Conservation (phyloP, 2,329 filamentous ascomycete species). For the Fusarium verticillioides region DNA sequence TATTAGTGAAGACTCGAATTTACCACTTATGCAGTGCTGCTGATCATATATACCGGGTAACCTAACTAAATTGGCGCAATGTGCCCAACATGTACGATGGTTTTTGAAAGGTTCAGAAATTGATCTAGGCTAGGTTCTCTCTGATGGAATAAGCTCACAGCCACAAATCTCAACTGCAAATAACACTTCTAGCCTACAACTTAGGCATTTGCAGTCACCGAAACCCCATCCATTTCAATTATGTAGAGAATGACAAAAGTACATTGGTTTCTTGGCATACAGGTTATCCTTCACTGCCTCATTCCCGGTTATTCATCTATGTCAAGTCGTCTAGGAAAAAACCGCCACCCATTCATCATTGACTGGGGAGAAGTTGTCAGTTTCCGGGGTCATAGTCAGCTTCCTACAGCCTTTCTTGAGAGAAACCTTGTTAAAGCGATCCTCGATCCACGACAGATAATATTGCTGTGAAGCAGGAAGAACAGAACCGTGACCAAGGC, state of each 20-base stretch:
- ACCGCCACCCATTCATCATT: background rate
- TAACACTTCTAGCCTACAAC: no score
- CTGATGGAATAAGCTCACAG: no score
- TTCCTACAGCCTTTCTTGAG: background rate
- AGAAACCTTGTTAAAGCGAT: background rate
- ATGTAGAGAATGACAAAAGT: fast-evolving
- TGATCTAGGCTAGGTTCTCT: no score
- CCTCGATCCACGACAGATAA: background rate
- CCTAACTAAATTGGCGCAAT: no score
- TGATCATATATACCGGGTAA: no score
- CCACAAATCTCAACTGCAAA: no score
- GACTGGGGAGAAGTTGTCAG: background rate
- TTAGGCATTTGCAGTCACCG: no score
- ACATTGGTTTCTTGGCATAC: background rate
- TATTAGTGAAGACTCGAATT: background rate
- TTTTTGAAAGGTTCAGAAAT: no score
- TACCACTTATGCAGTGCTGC: no score
- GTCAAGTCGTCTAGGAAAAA: no score
- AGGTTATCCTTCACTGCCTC: background rate
- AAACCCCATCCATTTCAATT: background rate
- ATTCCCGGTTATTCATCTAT: no score
- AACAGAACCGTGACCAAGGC: slow-evolving; percentile 1
- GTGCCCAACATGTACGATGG: no score
- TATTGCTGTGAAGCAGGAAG: background rate
- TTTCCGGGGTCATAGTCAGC: background rate